A percentile compares a stretch with the other conserved stretches of the same genome.
Conservation (phyloP, 2,329 filamentous ascomycete species). For the Chrysoporthe deuterocubensis region DNA sequence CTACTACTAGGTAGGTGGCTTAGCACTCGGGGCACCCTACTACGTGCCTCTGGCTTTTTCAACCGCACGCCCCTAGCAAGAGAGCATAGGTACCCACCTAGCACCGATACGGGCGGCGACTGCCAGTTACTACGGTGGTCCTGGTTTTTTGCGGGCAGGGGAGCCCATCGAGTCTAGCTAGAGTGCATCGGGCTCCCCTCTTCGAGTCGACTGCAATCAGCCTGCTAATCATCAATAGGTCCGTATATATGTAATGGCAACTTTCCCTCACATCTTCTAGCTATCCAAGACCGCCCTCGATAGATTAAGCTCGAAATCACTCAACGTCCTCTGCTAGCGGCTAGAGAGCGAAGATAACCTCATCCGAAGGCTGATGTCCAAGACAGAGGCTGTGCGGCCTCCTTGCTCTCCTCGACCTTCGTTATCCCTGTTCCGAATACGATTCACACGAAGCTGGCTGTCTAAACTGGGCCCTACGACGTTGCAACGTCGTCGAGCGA, state of each 20-base stretch:
- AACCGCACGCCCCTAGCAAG: constrained; percentile 2
- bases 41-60: constrained; percentile 2
- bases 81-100: constrained; percentile 5
- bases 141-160: neutral
- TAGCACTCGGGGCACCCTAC: neutral
- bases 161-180: constrained; percentile 5
- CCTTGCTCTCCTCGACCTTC: neutral
- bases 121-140: neutral
- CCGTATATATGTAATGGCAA: constrained; percentile 1
- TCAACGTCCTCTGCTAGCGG: neutral
- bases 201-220: neutral
- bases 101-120: neutral
- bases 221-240: neutral
- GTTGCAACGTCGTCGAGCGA: neutral
- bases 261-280: neutral
- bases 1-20: neutral
- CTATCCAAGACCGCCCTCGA: neutral
- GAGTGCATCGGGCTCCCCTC: neutral
- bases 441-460: neutral
- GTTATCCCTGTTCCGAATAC: constrained; percentile 9
- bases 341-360: constrained; percentile 5
- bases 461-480: constrained; percentile 4
- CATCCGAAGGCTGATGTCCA: constrained; percentile 2
- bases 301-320: constrained; percentile 1
- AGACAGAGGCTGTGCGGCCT: neutral